These are phyloP conservation scores for Dothideomycetes sp. DNA, from an alignment of 2,329 filamentous ascomycete genomes.

Conservation along the genomic window DNA sequence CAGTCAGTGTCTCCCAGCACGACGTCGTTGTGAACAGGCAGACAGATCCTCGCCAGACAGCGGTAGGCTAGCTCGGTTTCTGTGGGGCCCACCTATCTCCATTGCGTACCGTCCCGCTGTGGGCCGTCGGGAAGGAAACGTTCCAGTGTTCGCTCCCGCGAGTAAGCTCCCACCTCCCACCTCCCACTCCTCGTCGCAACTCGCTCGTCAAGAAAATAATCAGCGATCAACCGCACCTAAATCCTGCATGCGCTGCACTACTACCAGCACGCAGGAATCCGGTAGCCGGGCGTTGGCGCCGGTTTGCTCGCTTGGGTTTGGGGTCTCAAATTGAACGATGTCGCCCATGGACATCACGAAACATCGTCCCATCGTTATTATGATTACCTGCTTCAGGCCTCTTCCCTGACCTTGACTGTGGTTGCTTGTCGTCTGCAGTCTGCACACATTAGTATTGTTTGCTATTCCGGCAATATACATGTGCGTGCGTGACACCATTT, in stretches of 20 bases:
- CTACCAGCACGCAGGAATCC: constrained; percentile 11
- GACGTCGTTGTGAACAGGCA: no score
- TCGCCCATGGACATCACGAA: no score
- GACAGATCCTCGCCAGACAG: no score
- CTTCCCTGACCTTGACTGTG: constrained; percentile 1
- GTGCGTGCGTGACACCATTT: no score
- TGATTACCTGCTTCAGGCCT: no score
- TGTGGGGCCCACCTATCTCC: no score
- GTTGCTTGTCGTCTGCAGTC: constrained; percentile 5
- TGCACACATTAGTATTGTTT: constrained; percentile 1
- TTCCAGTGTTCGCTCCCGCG: constrained; percentile 11
- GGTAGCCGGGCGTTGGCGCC: constrained; percentile 8
- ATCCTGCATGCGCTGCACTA: constrained; percentile 9
- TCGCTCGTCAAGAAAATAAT: constrained; percentile 9
- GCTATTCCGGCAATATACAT: neutral
- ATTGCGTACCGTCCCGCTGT: constrained; percentile 10
- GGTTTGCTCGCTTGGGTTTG: constrained; percentile 3
- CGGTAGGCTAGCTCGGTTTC: constrained; percentile 10
- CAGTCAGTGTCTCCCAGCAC: no score
- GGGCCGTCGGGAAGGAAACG: constrained; percentile 4
- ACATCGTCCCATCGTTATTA: no score
- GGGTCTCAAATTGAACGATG: no score
- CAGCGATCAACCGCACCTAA: constrained; percentile 6
- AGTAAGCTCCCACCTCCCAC: no score
- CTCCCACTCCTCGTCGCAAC: no score